Percentiles rank a stretch among this genome's conserved stretches.
Conservation (phyloP, 2,329 filamentous ascomycete genomes). For the Alternaria incomplexa region DNA sequence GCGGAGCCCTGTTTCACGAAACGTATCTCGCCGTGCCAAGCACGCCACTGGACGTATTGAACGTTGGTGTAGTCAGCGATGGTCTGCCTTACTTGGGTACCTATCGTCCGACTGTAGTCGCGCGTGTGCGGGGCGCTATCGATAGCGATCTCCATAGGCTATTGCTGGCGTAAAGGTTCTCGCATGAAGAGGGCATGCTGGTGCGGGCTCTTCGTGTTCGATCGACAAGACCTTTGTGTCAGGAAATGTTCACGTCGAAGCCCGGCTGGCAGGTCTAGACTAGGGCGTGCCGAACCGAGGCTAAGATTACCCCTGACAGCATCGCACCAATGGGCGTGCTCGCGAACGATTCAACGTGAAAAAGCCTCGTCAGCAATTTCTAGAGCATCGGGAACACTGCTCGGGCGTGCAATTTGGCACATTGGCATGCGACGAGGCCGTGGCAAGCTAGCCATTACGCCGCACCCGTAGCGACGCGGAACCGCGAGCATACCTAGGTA, state of each 20-base stretch:
- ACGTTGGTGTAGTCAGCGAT: slow-evolving; percentile 8
- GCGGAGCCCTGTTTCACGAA: slow-evolving; percentile 34
- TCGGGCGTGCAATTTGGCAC: neutral
- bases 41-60: slow-evolving; percentile 8
- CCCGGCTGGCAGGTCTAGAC: slow-evolving; percentile 18
- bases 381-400: slow-evolving; percentile 10
- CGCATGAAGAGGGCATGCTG: slow-evolving; percentile 1
- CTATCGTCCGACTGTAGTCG: neutral
- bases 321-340: slow-evolving; percentile 17
- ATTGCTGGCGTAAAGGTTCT: neutral
- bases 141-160: neutral
- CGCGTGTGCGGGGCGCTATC: slow-evolving; percentile 3
- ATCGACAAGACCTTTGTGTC: slow-evolving; percentile 19
- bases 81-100: neutral
- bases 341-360: slow-evolving; percentile 11
- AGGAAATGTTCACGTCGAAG: slow-evolving; percentile 19
- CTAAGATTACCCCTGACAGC: slow-evolving; percentile 17
- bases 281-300: slow-evolving; percentile 36
- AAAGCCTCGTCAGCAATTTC: slow-evolving; percentile 24
- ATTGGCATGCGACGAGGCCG: slow-evolving; percentile 3
- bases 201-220: slow-evolving; percentile 7
- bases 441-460: slow-evolving; percentile 3
- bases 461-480: neutral
- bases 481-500: neutral
- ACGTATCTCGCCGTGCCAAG: slow-evolving; percentile 25